Conservation (phyloP, 2,329 filamentous ascomycete genomes). For the Penicillium sp. region DNA sequence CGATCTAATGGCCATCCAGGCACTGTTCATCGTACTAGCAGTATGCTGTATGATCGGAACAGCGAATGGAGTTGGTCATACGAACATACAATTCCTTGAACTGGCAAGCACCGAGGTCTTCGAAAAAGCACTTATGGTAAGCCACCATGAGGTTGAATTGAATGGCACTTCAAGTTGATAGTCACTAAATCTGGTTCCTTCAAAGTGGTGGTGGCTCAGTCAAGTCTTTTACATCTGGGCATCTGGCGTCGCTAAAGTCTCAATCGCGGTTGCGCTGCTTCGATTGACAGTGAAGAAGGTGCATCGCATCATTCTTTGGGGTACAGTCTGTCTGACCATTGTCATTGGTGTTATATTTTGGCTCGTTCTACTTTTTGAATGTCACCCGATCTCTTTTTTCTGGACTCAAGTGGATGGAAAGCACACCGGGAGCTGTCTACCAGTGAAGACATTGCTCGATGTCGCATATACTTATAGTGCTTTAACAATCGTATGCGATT, state of each 20-base stretch:
- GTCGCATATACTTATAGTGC: constrained; percentile 24
- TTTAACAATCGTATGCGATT: constrained; percentile 14
- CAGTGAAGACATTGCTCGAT: constrained; percentile 5
- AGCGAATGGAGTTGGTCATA: not conserved
- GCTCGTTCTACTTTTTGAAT: not conserved
- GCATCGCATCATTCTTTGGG: constrained; percentile 47
- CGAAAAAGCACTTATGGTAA: not conserved
- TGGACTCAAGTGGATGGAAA: constrained; percentile 5
- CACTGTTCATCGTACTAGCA: constrained; percentile 8
- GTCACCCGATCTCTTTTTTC: not conserved
- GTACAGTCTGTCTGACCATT: constrained; percentile 41
- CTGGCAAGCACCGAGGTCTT: not conserved
- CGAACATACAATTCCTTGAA: not conserved
- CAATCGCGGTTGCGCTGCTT: constrained; percentile 51
- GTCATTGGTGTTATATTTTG: constrained; percentile 43
- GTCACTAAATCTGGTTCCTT: not conserved
- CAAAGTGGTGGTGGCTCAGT: constrained; percentile 48
- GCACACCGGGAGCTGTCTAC: constrained; percentile 5
- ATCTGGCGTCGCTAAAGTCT: constrained; percentile 47
- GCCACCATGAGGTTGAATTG: not conserved
- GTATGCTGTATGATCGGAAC: constrained; percentile 1
- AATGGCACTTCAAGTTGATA: not conserved
- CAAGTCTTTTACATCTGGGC: constrained; percentile 50
- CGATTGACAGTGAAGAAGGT: constrained; percentile 44
- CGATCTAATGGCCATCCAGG: not conserved